A percentile compares a stretch with the other conserved stretches of the same genome.
Evolutionary conservation across 1,139 yeast species (phyloP).

Genomic region (Sugiyamaella xylanicola): DNA sequence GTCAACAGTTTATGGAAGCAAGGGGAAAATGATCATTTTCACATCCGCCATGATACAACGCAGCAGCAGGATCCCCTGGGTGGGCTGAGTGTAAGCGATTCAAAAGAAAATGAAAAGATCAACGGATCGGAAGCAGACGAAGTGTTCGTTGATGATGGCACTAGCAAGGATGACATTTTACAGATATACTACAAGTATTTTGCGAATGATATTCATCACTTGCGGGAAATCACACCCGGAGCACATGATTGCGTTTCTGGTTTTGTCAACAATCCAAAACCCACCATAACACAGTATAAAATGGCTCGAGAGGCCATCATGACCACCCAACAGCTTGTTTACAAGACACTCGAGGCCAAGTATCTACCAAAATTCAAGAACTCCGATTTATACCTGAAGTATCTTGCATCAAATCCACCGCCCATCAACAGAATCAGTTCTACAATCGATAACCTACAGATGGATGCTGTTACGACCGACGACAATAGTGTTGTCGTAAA

Average conservation of each 20-base stretch:
- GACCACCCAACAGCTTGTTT: conserved; percentile 56
- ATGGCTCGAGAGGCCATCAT: conserved; percentile 61
- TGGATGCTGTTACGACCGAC: conserved; percentile 31
- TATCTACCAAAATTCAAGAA: conserved; percentile 62
- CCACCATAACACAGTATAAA: conserved; percentile 26
- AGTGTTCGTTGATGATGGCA: conserved; percentile 13
- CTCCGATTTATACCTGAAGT: conserved; percentile 52
- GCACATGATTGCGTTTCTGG: conserved; percentile 32
- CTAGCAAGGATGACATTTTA: conserved; percentile 36
- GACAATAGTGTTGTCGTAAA: conserved; percentile 19
- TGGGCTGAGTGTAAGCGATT: conserved; percentile 30
- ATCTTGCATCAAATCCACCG: conserved; percentile 47
- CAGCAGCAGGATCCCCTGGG: conserved; percentile 37
- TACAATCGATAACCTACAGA: conserved; percentile 35
- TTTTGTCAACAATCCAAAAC: conserved; percentile 32
- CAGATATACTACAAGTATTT: conserved; percentile 53
- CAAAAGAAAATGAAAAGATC: conserved; percentile 27
- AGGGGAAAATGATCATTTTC: conserved; percentile 50
- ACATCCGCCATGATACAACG: conserved; percentile 31
- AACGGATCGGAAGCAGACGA: conserved; percentile 28
- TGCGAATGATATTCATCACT: conserved; percentile 30
- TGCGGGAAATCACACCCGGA: conserved; percentile 27
- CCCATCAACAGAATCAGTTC: conserved; percentile 19
- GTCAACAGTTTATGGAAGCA: conserved; percentile 75
- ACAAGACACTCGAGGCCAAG: conserved; percentile 50